phyloP scores from a whole-genome alignment of 495 filamentous ascomycete genomes.

The Penicillium verhagenii region DNA sequence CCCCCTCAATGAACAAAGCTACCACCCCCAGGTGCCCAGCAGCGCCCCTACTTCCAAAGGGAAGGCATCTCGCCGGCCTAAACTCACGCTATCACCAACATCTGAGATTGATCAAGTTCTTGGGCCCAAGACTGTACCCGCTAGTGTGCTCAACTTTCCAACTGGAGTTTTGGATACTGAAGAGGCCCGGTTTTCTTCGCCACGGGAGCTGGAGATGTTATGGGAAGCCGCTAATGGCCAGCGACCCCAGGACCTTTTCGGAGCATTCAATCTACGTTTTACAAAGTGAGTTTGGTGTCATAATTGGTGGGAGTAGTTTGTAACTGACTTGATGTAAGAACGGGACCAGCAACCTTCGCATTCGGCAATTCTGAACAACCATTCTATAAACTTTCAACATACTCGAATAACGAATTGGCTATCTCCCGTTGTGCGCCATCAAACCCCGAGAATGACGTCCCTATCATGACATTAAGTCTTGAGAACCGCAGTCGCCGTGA shows the following conservation, averaged over 20 bases:
- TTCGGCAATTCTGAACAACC: conserved; percentile 40
- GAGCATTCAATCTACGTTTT: conserved; percentile 45
- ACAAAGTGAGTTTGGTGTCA: conserved; percentile 34
- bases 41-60: conserved; percentile 34
- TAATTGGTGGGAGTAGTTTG: neutral
- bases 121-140: conserved; percentile 47
- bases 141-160: conserved; percentile 47
- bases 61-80: conserved; percentile 34
- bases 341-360: conserved; percentile 35
- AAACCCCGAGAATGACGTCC: conserved; percentile 35
- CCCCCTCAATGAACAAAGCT: conserved; percentile 65
- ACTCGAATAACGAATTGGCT: conserved; percentile 38
- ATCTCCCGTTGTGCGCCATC: conserved; percentile 41
- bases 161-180: conserved; percentile 34
- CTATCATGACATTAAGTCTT: conserved; percentile 58
- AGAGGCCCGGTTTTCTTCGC: conserved; percentile 40
- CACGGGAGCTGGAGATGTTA: conserved; percentile 45
- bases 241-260: conserved; percentile 33
- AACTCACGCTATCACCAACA: conserved; percentile 28
- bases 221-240: conserved; percentile 60
- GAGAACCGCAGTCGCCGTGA: conserved; percentile 57
- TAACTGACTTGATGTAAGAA: conserved; percentile 27
- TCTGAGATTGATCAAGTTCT: conserved; percentile 42
- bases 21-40: conserved; percentile 57
- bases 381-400: conserved; percentile 48